Conservation (phyloP, 108 stramenopile species). For the Cyclotella choctawhatcheeana region DNA sequence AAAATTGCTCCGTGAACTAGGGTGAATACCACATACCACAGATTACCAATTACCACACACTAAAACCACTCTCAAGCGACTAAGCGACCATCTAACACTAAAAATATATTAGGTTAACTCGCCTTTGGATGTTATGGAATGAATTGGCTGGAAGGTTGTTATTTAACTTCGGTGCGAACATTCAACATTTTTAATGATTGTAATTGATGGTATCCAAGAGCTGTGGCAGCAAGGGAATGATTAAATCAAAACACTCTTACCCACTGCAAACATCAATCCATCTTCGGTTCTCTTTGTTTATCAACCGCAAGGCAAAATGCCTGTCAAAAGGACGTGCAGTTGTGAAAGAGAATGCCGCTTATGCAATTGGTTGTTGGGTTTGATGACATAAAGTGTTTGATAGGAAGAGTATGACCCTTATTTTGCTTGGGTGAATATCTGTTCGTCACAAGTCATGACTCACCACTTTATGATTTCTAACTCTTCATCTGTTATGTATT, state of each 20-base stretch:
- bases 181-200: too few relatives aligned
- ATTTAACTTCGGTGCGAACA: too few relatives aligned
- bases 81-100: too few relatives aligned
- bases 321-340: constrained; percentile 21
- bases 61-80: too few relatives aligned
- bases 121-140: too few relatives aligned
- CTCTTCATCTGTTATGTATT: not conserved
- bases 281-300: constrained; percentile 3
- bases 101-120: too few relatives aligned
- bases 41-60: too few relatives aligned
- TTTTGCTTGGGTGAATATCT: not conserved
- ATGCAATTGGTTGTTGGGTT: constrained; percentile 42
- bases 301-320: constrained; percentile 17
- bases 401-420: constrained; percentile 61
- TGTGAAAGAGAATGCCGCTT: not conserved
- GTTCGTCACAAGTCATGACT: not conserved
- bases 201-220: too few relatives aligned
- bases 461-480: too few relatives aligned
- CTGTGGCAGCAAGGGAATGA: not conserved
- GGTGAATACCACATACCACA: too few relatives aligned
- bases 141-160: too few relatives aligned
- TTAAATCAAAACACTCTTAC: constrained; percentile 19
- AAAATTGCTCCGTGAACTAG: too few relatives aligned
- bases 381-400: constrained; percentile 59
- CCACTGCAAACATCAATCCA: constrained; percentile 18